Evolutionary conservation across 2,329 filamentous ascomycete species (phyloP).

Genomic region (Paecilomyces sp.): DNA sequence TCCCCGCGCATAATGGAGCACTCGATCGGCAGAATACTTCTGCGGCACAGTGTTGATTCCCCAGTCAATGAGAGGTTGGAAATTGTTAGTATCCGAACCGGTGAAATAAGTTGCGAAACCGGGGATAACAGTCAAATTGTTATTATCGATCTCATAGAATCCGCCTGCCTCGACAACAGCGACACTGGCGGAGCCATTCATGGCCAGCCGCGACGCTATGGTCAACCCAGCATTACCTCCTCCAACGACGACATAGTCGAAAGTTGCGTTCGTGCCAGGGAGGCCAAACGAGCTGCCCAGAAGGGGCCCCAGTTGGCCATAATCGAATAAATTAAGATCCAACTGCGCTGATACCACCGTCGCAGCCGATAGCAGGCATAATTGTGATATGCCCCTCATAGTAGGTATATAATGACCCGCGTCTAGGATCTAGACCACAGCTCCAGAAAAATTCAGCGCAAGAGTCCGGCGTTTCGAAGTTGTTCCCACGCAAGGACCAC

Average conservation of each 20-base stretch:
- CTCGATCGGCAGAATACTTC: slow-evolving; percentile 1
- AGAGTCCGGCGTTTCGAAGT: neutral
- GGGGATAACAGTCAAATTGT: slow-evolving; percentile 20
- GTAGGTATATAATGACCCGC: neutral
- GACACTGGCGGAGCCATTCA: slow-evolving; percentile 13
- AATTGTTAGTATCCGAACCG: slow-evolving; percentile 15
- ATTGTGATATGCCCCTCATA: slow-evolving; percentile 2
- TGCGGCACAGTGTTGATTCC: slow-evolving; percentile 16
- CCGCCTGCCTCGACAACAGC: slow-evolving; percentile 25
- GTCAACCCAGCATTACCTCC: neutral
- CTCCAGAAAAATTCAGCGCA: neutral
- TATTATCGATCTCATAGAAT: slow-evolving; percentile 28
- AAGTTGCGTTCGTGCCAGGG: slow-evolving; percentile 15
- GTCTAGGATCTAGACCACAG: neutral
- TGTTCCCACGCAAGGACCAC: neutral
- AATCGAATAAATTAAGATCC: slow-evolving; percentile 12
- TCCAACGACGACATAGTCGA: slow-evolving; percentile 11
- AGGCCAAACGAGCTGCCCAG: slow-evolving; percentile 15
- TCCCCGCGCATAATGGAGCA: slow-evolving; percentile 17
- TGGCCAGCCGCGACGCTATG: slow-evolving; percentile 12
- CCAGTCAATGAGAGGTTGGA: slow-evolving; percentile 19
- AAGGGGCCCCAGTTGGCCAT: slow-evolving; percentile 9
- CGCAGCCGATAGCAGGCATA: neutral
- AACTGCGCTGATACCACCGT: slow-evolving; percentile 3
- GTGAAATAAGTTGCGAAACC: slow-evolving; percentile 12